phyloP scores from a whole-genome alignment of 2,329 filamentous ascomycete species.

The Aspergillus versicolor region DNA sequence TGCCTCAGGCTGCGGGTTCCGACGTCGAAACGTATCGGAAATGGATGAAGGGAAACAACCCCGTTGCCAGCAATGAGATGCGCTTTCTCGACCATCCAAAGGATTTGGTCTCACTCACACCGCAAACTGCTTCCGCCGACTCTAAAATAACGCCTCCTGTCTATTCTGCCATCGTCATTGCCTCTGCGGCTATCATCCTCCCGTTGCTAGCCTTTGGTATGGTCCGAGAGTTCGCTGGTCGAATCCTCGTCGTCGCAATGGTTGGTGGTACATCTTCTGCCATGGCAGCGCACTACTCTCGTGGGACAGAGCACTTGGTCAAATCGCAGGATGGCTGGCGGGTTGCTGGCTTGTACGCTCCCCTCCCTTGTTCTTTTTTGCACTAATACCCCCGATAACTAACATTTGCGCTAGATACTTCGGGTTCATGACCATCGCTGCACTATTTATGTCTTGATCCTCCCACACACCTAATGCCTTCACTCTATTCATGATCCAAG shows the following conservation, averaged over 20 bases:
- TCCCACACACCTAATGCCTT: not conserved
- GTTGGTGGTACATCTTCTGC: slow-evolving; percentile 49
- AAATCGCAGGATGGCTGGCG: slow-evolving; percentile 42
- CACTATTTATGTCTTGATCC: slow-evolving; percentile 37
- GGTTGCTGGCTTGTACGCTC: slow-evolving; percentile 37
- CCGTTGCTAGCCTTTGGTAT: slow-evolving; percentile 60
- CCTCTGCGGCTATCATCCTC: slow-evolving; percentile 54
- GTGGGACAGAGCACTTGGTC: slow-evolving; percentile 35
- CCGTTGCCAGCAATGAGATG: slow-evolving; percentile 52
- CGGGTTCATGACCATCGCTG: slow-evolving; percentile 39
- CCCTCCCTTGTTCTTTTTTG: not conserved
- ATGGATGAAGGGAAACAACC: slow-evolving; percentile 54
- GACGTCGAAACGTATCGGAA: slow-evolving; percentile 53
- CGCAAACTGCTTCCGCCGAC: slow-evolving; percentile 18
- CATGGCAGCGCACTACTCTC: slow-evolving; percentile 38
- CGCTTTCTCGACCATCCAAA: slow-evolving; percentile 52
- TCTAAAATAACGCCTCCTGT: slow-evolving; percentile 23
- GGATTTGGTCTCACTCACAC: slow-evolving; percentile 44
- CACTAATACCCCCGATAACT: not conserved
- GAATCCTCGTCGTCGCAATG: slow-evolving; percentile 58
- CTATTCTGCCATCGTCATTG: slow-evolving; percentile 45
- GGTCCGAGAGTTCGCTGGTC: slow-evolving; percentile 56
- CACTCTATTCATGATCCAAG: not conserved
- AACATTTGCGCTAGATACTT: slow-evolving; percentile 33
- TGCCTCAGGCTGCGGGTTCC: slow-evolving; percentile 46